A percentile compares a stretch with the other conserved stretches of the same genome.
phyloP scores from a whole-genome alignment of 305 asterid genomes.

The Fraxinus albicans region DNA sequence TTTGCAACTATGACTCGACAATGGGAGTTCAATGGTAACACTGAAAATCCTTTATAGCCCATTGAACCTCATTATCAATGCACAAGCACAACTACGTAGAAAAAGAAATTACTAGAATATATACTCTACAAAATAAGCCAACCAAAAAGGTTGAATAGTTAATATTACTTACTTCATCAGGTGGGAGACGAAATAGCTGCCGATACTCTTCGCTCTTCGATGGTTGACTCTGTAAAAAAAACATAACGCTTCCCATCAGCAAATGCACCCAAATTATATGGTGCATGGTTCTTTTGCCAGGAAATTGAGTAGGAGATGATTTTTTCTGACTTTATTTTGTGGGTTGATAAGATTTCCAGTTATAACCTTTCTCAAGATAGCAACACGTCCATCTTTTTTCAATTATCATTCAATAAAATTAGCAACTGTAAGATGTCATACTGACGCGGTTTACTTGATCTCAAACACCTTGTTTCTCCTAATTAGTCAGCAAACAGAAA shows the following conservation, averaged over 20 bases:
- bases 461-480: not conserved
- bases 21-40: conserved; percentile 11
- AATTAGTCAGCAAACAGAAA: not conserved
- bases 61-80: conserved; percentile 9
- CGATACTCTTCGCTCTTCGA: conserved; percentile 92
- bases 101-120: not conserved
- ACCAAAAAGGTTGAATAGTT: not conserved
- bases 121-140: conserved; percentile 11
- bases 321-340: not conserved
- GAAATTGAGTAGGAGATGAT: not conserved
- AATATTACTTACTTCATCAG: conserved; percentile 71
- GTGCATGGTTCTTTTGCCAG: not conserved
- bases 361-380: not conserved
- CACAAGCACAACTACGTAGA: not conserved
- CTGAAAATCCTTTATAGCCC: not conserved
- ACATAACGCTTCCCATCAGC: conserved; percentile 25
- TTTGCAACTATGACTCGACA: conserved; percentile 13
- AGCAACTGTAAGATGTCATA: not conserved
- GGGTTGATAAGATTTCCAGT: not conserved
- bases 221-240: conserved; percentile 52
- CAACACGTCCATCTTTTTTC: not conserved
- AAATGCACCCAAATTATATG: conserved; percentile 16
- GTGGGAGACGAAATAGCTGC: conserved; percentile 88
- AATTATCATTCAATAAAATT: not conserved
- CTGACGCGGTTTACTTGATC: not conserved